phyloP scores from a whole-genome alignment of 371 early-diverging fungal genomes.

The Zychaea mexicana region DNA sequence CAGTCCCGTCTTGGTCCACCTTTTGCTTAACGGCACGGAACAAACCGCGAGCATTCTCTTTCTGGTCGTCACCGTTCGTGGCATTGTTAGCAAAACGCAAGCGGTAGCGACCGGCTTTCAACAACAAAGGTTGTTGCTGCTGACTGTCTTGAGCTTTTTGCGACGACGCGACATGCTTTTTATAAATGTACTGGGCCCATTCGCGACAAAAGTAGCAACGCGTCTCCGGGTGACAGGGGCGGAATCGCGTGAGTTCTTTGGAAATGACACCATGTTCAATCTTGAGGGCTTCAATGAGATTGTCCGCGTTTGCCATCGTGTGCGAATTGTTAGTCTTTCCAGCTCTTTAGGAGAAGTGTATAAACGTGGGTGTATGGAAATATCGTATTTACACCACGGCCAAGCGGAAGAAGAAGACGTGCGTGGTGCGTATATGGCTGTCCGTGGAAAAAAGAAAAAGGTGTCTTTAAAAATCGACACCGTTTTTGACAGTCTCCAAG shows the following conservation, averaged over 20 bases:
- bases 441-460: not conserved
- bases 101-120: conserved; percentile 28
- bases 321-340: no score
- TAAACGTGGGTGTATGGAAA: no score
- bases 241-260: conserved; percentile 72
- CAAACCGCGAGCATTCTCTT: not conserved
- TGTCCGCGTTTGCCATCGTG: conserved; percentile 14
- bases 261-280: conserved; percentile 52
- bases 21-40: conserved; percentile 3
- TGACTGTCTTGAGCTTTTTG: conserved; percentile 36
- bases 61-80: conserved; percentile 7
- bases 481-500: no score
- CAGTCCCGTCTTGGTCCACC: not conserved
- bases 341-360: no score
- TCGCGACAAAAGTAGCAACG: conserved; percentile 82
- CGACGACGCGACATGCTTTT: conserved; percentile 57
- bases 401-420: no score
- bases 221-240: conserved; percentile 72
- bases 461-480: no score
- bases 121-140: not conserved
- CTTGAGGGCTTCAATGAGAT: conserved; percentile 32
- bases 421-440: no score
- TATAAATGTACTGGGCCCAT: conserved; percentile 80
- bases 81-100: conserved; percentile 7
- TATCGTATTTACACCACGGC: no score